Base-by-base conservation (phyloP, 805 yeast species). In the Zygotorulaspora chibaensis region DNA sequence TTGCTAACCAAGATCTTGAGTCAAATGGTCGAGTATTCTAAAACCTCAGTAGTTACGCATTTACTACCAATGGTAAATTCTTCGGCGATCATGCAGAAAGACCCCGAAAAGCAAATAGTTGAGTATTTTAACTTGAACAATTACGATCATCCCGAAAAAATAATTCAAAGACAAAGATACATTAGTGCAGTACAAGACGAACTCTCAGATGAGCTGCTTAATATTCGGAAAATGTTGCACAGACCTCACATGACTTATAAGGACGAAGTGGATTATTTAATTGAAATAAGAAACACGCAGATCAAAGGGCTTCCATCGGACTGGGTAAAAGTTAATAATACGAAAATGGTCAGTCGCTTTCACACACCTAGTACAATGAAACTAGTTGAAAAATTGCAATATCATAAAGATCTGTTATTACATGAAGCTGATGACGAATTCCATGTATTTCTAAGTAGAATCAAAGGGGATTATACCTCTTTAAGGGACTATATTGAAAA, bases 311-410 rank as follows among this genome's bases (percentile, higher is more conserved):
- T 90, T 1, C 98, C 98, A 0, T 55, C 68, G 2, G 80, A 78
- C 42, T 91, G 96, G 96, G 66, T 83, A 10, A 84, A 87, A 54
- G 76, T 86, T 23, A 84, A 78, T 55, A 84, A 84, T 8, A 76
- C 95, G 38, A 71, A 80, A 50, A 63, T 80, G 1, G 81, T 87
- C 1, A 77, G 88, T 2, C 68, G 98, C 46, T 90, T 79, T 62
- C 70, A 89, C 47, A 72, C 96, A 0, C 87, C 95, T 0, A 67
- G 63, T 26, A 73, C 81, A 1, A 54, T 70, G 2, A 65, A 68
- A 12, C 65, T 86, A 23, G 73, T 81, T 39, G 79, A 79, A 43
- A 62, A 70, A 31, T 61, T 83, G 30, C 82, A 80, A 48, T 81
- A 81, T 53, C 79, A 80, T 41, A 74, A 79, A 43, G 96, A 79